Evolutionary conservation across 2,329 filamentous ascomycete genomes (phyloP).

Genomic region (Fusarium sp.): DNA sequence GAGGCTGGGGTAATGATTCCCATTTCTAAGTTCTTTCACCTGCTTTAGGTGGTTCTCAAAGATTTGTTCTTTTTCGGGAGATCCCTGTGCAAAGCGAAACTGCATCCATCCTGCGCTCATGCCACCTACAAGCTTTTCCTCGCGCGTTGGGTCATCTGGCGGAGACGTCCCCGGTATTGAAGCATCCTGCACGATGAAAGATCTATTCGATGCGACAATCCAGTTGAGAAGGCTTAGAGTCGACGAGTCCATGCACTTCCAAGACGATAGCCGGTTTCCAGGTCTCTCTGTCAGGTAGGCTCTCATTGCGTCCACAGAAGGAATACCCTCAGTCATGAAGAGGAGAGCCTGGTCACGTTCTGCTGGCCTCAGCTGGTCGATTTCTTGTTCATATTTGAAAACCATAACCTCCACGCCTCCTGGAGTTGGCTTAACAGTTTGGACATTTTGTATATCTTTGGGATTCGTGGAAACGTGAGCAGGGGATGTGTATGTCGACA

Average conservation of each 20-base stretch:
- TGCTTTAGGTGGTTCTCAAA: conserved; percentile 74
- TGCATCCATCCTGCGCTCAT: conserved; percentile 76
- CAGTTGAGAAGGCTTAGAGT: conserved; percentile 80
- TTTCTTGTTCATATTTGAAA: conserved; percentile 45
- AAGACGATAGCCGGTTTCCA: conserved; percentile 57
- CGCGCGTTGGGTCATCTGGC: conserved; percentile 16
- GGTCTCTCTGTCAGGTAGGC: conserved; percentile 58
- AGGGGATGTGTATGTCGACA: conserved; percentile 12
- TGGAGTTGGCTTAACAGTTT: conserved; percentile 9
- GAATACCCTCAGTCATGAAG: conserved; percentile 69
- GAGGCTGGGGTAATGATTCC: conserved; percentile 71
- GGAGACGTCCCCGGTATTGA: conserved; percentile 40
- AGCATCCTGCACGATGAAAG: conserved; percentile 84
- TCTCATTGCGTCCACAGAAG: conserved; percentile 70
- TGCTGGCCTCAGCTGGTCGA: conserved; percentile 35
- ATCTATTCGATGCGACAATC: conserved; percentile 91
- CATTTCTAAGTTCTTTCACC: conserved; percentile 49
- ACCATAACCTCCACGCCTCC: conserved; percentile 36
- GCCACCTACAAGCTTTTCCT: conserved; percentile 65
- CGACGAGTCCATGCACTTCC: conserved; percentile 71
- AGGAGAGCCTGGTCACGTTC: conserved; percentile 49
- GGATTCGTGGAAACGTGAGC: background rate
- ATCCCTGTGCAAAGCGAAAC: conserved; percentile 89
- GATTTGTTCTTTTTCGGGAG: conserved; percentile 84
- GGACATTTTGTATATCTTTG: background rate